phyloP scores from a whole-genome alignment of 805 yeast genomes.

The Yarrowia sp. region DNA sequence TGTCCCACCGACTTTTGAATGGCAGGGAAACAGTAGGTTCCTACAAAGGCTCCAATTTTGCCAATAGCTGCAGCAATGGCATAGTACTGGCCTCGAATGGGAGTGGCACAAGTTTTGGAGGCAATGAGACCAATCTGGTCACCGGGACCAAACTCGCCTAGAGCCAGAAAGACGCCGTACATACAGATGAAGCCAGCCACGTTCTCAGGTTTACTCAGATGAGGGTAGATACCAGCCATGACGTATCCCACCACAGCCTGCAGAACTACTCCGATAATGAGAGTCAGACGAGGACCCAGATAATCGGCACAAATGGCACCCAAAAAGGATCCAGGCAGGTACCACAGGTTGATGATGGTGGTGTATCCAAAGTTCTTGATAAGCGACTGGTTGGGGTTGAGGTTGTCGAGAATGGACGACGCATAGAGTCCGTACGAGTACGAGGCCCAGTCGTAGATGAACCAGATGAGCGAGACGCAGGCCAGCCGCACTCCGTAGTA shows the following conservation, averaged over 20 bases:
- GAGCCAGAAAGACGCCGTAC: slow-evolving; percentile 79
- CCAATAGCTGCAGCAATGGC: slow-evolving; percentile 91
- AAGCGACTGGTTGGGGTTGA: slow-evolving; percentile 57
- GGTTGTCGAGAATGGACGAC: slow-evolving; percentile 60
- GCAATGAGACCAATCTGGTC: slow-evolving; percentile 86
- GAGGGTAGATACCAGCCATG: slow-evolving; percentile 69
- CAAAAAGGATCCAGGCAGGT: slow-evolving; percentile 81
- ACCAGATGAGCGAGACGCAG: slow-evolving; percentile 79
- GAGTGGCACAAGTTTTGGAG: slow-evolving; percentile 79
- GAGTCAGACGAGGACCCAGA: slow-evolving; percentile 84
- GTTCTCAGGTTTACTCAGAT: slow-evolving; percentile 46
- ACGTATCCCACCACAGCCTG: slow-evolving; percentile 80
- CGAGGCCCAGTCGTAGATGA: slow-evolving; percentile 80
- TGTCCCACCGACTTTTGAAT: slow-evolving; percentile 54
- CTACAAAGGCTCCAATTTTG: slow-evolving; percentile 89
- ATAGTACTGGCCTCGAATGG: slow-evolving; percentile 86
- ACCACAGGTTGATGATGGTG: slow-evolving; percentile 80
- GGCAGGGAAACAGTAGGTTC: slow-evolving; percentile 86
- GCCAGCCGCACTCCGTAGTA: slow-evolving; percentile 79
- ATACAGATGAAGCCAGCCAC: slow-evolving; percentile 79
- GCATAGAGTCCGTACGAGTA: slow-evolving; percentile 88
- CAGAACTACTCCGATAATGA: slow-evolving; percentile 59
- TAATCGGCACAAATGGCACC: slow-evolving; percentile 84
- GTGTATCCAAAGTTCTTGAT: slow-evolving; percentile 88
- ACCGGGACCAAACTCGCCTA: slow-evolving; percentile 95